Percentiles rank a stretch among this genome's conserved stretches.
Evolutionary conservation across 1,284 basidiomycete genomes (phyloP).

Genomic region (Boletus semigastroideus): DNA sequence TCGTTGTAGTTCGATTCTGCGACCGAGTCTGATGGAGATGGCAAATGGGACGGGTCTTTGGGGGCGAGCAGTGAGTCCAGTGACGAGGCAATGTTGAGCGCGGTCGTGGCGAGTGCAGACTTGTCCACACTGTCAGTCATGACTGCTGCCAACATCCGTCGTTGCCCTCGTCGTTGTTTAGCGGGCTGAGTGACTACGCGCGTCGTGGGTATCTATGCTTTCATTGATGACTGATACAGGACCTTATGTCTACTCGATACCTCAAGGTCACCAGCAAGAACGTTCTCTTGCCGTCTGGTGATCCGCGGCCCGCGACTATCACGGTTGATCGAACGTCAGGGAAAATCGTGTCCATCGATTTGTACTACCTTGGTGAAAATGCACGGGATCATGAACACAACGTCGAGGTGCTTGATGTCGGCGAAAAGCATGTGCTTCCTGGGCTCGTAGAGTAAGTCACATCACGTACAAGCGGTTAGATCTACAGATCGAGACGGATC

Average conservation of each 20-base stretch:
- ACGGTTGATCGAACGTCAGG: constrained; percentile 62
- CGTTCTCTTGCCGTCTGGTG: constrained; percentile 57
- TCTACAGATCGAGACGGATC: neutral
- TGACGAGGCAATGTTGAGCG: constrained; percentile 18
- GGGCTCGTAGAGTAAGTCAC: constrained; percentile 59
- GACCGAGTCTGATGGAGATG: constrained; percentile 41
- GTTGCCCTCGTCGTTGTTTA: constrained; percentile 5
- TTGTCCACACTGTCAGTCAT: constrained; percentile 21
- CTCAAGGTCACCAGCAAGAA: constrained; percentile 46
- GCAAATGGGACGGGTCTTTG: constrained; percentile 21
- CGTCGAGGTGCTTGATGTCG: constrained; percentile 60
- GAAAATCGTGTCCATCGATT: constrained; percentile 61
- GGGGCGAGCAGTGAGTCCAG: constrained; percentile 47
- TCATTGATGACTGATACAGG: no score
- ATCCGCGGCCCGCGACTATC: constrained; percentile 69
- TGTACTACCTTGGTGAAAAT: constrained; percentile 30
- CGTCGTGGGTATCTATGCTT: neutral
- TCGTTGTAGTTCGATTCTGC: constrained; percentile 61
- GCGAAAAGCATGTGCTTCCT: constrained; percentile 69
- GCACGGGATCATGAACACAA: constrained; percentile 33
- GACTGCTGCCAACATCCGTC: neutral
- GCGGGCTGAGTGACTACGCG: constrained; percentile 4
- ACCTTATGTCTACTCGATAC: constrained; percentile 19
- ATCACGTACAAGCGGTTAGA: neutral
- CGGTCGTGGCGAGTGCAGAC: constrained; percentile 10